A percentile compares a stretch with the other conserved stretches of the same genome.
Evolutionary conservation across 129 eudicot species (phyloP).

Genomic region (sunflower (Helianthus annuus)): HanXRQr2.0-SUNRISE NC_035445.2:183577-184076

Average conservation of each 20-base stretch:
- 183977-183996: constrained; percentile 92
- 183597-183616: neutral
- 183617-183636: neutral
- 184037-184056: no score
- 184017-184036: no score
- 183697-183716: neutral
- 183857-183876: constrained; percentile 39
- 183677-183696: neutral
- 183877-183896: constrained; percentile 75
- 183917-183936: constrained; percentile 67
- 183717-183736: neutral
- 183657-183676: neutral
- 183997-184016: constrained; percentile 95
- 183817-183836: constrained; percentile 2
- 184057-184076: neutral
- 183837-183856: constrained; percentile 1
- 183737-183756: neutral
- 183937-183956: constrained; percentile 97
- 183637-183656: neutral
- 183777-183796: neutral
- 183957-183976: constrained; percentile 94
- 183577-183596: neutral
- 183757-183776: neutral
- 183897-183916: constrained; percentile 71
- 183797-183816: neutral